Evolutionary conservation across 2,329 filamentous ascomycete species (phyloP).

Genomic region (Penicillium italicum): DNA sequence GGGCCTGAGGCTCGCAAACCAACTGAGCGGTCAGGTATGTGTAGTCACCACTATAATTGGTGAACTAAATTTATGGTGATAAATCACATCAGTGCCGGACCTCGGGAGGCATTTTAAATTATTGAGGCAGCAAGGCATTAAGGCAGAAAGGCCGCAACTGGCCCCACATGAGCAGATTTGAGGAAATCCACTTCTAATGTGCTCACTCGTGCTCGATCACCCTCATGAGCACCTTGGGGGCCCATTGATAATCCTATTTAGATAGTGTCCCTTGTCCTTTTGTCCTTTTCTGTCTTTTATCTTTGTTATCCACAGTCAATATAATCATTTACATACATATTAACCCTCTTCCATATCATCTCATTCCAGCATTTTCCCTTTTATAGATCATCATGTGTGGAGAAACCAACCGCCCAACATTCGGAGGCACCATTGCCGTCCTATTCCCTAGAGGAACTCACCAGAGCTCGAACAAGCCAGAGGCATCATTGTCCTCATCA

Average conservation of each 20-base stretch:
- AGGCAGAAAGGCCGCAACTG: neutral
- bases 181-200: conserved; percentile 10
- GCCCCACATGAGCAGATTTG: conserved; percentile 20
- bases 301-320: neutral
- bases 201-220: conserved; percentile 27
- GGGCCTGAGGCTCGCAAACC: too few species aligned
- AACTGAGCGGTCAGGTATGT: too few species aligned
- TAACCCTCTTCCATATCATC: neutral
- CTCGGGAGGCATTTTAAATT: too few species aligned
- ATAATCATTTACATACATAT: neutral
- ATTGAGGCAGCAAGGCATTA: accelerated
- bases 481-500: conserved; percentile 18
- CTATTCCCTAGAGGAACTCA: conserved; percentile 25
- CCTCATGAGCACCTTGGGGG: conserved; percentile 18
- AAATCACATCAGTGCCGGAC: too few species aligned
- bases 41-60: too few species aligned
- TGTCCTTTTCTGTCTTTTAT: neutral
- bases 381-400: conserved; percentile 49
- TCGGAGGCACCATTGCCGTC: conserved; percentile 35
- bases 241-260: conserved; percentile 7
- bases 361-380: conserved; percentile 1
- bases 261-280: neutral
- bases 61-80: too few species aligned
- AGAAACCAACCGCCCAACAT: conserved; percentile 47
- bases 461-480: neutral